Percentiles rank a stretch among this genome's conserved stretches.
Conservation (phyloP, 228 moss, liverwort and hornwort genomes). For the Sphagnum magellanicum region DNA sequence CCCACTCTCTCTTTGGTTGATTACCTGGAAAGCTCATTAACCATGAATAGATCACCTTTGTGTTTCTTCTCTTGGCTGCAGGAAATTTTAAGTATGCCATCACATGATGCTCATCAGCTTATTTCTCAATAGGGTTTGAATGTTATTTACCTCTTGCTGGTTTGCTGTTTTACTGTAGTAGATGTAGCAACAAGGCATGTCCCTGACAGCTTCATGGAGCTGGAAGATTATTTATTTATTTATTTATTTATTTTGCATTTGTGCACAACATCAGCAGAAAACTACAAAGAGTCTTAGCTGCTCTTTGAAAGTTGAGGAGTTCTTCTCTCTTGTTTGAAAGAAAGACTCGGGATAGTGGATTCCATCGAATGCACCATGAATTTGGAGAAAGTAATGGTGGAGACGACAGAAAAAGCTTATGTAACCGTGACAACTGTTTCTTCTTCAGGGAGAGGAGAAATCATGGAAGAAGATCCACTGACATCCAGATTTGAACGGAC, state of each 20-base stretch:
- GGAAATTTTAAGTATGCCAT: not conserved
- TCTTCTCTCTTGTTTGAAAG: no score
- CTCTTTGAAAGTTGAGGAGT: slow-evolving; percentile 46
- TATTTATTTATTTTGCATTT: slow-evolving; percentile 71
- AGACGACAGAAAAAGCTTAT: no score
- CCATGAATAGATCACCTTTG: not conserved
- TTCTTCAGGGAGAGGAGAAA: no score
- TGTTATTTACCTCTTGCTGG: not conserved
- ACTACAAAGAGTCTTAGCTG: slow-evolving; percentile 43
- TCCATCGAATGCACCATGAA: no score
- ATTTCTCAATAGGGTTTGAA: not conserved
- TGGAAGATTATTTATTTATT: slow-evolving; percentile 34
- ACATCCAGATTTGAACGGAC: no score
- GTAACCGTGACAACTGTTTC: no score
- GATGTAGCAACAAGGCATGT: slow-evolving; percentile 74
- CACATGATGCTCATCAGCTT: not conserved
- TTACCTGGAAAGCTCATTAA: not conserved
- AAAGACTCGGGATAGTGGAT: no score
- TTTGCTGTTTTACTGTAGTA: slow-evolving; percentile 26
- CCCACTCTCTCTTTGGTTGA: no score
- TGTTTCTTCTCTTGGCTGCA: not conserved
- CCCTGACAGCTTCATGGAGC: slow-evolving; percentile 78
- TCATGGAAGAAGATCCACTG: no score
- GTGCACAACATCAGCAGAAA: slow-evolving; percentile 64
- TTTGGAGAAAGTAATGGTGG: no score